Evolutionary conservation across 2,329 filamentous ascomycete species (phyloP), one percentile per base, ranked within the genome.

Genomic region (Davidsoniella australis): DNA sequence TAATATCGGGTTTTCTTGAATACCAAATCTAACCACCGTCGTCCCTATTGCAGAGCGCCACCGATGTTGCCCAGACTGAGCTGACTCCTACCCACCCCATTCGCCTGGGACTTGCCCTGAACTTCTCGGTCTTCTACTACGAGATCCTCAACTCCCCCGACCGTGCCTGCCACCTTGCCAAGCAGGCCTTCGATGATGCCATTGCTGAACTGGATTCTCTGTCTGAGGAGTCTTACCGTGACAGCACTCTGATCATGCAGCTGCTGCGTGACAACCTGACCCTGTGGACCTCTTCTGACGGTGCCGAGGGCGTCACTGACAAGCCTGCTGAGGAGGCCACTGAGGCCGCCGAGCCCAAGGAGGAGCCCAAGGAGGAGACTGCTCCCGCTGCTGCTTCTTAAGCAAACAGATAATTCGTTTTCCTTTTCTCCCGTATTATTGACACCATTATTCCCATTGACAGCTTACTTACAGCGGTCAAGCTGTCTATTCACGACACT

Each of bases 51-150:
- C 62, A 91, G 87, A 94, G 85, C 76, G 89, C 89, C 60, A 96
- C 89, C 72, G 89, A 95, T 63, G 89, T 96, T 63, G 89, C 89
- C 60, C 89, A 95, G 76, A 94, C 86, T 58, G 89, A 96, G 70
- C 82, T 96, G 60, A 89, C 89, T 55, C 89, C 89, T 55, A 96
- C 89, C 55, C 89, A 96, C 76, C 89, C 89, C 61, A 96, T 96
- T 73, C 88, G 89, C 63, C 85, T 96, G 57, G 89, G 89, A 68
- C 82, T 96, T 62, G 89, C 89, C 59, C 80, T 96, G 60, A 96
- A 95, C 82, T 95, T 96, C 80, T 94, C 88, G 57, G 88, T 95
- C 63, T 95, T 95, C 78, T 96, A 96, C 82, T 96, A 96, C 69
- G 91, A 96, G 80, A 96, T 96, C 66, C 76, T 96, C 63, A 96